Evolutionary conservation across 352 stramenopile genomes (phyloP), one percentile per base, ranked within the genome.

Genomic region (Pythium utonaiense): DNA sequence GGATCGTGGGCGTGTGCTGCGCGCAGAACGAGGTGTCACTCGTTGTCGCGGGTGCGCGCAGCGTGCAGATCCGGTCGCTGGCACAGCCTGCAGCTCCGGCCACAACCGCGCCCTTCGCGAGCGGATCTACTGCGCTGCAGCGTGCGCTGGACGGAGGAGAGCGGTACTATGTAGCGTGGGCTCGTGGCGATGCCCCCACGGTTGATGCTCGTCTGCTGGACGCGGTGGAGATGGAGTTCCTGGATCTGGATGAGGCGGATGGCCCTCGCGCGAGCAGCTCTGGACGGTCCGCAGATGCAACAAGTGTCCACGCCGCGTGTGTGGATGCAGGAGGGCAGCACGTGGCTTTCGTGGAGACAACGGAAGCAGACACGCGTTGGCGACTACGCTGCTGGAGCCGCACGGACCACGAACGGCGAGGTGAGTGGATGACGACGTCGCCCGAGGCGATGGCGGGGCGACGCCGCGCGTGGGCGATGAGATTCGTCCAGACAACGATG

Each of bases 401-500:
- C 3, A 28, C 9, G 17, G 51, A 25, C 13, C 19, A 49, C 9
- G 16, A 49, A 6, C 38, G 36, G n/a, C 52, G 13, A 27, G 41
- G 13, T 5, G 33, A 25, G 51, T 66, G 60, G 59, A 60, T 44
- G 22, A 40, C 22, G 4, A 28, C 12, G 2, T 10, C 19, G 1
- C 16, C 12, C n/a, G 6, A 25, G 21, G n/a, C 14, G 8, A 19
- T 3, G 2, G 24, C 22, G 0, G 19, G 14, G 12, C 5, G 5
- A 3, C 30, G 6, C 10, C 25, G 40, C 8, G 27, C n/a, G 12
- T 53, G 42, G 42, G 12, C 36, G 6, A 62, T 59, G 12, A 33
- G 53, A 41, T 75, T 71, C 53, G 19, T 58, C 7, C 19, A 8
- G 13, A 71, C 66, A 1, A 19, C 53, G n/a, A 21, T 74, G 25